Percentiles rank a stretch among this genome's conserved stretches.
phyloP scores from a whole-genome alignment of 768 basidiomycete species.

The Leccinum disarticulatum region DNA sequence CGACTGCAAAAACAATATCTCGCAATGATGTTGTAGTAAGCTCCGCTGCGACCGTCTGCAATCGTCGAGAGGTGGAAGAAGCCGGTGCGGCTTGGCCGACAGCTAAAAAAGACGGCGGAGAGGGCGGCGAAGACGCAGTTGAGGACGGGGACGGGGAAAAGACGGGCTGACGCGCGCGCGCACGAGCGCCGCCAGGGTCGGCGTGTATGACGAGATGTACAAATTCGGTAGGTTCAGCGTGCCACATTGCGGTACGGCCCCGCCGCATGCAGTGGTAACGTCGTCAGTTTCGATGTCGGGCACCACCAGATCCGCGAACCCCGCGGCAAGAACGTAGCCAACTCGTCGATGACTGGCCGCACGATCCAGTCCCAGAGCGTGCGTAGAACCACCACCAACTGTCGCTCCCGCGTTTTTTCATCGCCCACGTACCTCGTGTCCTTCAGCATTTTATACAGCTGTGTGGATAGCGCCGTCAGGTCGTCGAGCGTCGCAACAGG shows the following conservation, averaged over 20 bases:
- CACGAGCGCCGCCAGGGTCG: conserved; percentile 30
- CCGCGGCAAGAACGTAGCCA: conserved; percentile 15
- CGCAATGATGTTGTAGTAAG: too few relatives aligned
- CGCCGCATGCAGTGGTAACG: conserved; percentile 35
- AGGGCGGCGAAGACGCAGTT: not conserved
- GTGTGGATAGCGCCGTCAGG: conserved; percentile 7
- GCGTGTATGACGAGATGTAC: conserved; percentile 36
- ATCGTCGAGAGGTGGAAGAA: conserved; percentile 2
- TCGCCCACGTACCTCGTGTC: conserved; percentile 9
- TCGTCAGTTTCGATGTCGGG: conserved; percentile 30
- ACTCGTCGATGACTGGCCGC: conserved; percentile 17
- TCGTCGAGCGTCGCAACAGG: conserved; percentile 11
- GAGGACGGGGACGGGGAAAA: not conserved
- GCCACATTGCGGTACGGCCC: conserved; percentile 27
- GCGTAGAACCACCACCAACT: conserved; percentile 15
- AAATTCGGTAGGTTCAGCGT: conserved; percentile 13
- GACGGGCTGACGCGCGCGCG: conserved; percentile 17
- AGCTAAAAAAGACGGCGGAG: conserved; percentile 17
- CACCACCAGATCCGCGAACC: conserved; percentile 36
- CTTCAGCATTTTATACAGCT: not conserved
- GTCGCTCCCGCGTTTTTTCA: conserved; percentile 24
- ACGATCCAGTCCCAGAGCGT: conserved; percentile 28
- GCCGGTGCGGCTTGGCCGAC: conserved; percentile 22
- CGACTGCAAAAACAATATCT: too few relatives aligned
- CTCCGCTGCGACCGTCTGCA: conserved; percentile 18